These are phyloP conservation scores for Cyanodermella asteris DNA, from an alignment of 2,329 filamentous ascomycete genomes.

Conservation along the genomic window DNA sequence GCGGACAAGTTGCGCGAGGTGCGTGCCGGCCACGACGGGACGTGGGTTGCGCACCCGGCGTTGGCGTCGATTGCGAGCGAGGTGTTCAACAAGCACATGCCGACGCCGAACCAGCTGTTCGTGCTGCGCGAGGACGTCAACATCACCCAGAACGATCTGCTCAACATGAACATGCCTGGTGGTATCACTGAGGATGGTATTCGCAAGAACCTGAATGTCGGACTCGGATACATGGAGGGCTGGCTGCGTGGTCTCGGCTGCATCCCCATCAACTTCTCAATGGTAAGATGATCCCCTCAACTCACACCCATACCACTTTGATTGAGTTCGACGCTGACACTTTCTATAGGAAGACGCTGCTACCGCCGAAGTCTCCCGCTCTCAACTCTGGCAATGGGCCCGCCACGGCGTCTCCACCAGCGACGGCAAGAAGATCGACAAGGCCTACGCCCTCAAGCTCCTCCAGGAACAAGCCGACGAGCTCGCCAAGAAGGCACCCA, in stretches of 20 bases:
- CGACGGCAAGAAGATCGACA: slow-evolving; percentile 83
- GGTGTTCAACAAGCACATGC: slow-evolving; percentile 97
- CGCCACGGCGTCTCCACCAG: slow-evolving; percentile 51
- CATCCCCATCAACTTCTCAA: slow-evolving; percentile 91
- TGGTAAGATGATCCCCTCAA: slow-evolving; percentile 29
- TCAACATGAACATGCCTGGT: slow-evolving; percentile 96
- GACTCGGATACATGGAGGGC: slow-evolving; percentile 93
- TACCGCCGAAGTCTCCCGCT: slow-evolving; percentile 84
- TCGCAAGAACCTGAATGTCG: slow-evolving; percentile 92
- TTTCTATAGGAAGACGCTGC: slow-evolving; percentile 56
- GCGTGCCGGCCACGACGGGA: slow-evolving; percentile 83
- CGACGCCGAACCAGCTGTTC: slow-evolving; percentile 90
- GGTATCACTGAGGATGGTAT: slow-evolving; percentile 85
- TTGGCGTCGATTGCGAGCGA: slow-evolving; percentile 73
- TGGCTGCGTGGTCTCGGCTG: slow-evolving; percentile 91
- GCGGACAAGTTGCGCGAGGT: slow-evolving; percentile 94
- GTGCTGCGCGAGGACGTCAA: slow-evolving; percentile 72
- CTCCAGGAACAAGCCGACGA: slow-evolving; percentile 68
- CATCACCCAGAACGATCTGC: slow-evolving; percentile 68
- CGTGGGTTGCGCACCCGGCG: slow-evolving; percentile 93
- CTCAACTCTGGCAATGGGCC: slow-evolving; percentile 93
- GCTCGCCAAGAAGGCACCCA: slow-evolving; percentile 49
- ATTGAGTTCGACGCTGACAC: slow-evolving; percentile 1
- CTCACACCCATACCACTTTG: neutral
- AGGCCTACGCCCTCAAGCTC: slow-evolving; percentile 68